Evolutionary conservation across 257 asterid species (phyloP).

Genomic region (Mitragyna speciosa): DNA sequence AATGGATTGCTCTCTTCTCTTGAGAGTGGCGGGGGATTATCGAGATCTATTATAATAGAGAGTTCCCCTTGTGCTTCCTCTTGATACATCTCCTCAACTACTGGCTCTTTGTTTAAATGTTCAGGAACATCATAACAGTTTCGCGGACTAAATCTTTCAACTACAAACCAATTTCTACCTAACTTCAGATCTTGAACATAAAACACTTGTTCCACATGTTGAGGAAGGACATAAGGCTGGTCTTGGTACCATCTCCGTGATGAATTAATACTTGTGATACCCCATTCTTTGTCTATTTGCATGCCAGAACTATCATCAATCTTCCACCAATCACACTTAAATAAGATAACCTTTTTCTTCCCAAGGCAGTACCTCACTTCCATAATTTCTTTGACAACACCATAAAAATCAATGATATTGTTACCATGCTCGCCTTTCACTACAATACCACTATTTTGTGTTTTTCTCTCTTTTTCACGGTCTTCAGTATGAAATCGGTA

Average conservation of each 20-base stretch:
- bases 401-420: too few species aligned
- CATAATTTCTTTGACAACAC: too few species aligned
- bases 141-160: neutral
- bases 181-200: neutral
- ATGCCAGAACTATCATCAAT: neutral
- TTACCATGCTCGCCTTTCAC: too few species aligned
- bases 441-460: too few species aligned
- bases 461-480: too few species aligned
- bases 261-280: neutral
- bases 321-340: neutral
- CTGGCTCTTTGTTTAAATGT: neutral
- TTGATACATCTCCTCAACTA: neutral
- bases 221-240: neutral
- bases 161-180: neutral
- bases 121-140: neutral
- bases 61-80: neutral
- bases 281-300: neutral
- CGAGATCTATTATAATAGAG: neutral
- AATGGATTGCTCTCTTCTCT: neutral
- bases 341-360: too few species aligned
- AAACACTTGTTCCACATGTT: neutral
- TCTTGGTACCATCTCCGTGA: neutral
- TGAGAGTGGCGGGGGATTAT: neutral
- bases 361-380: too few species aligned
- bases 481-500: too few species aligned